A percentile compares a stretch with the other conserved stretches of the same genome.
These are phyloP conservation scores for Diplodia mutila DNA, from an alignment of 2,329 filamentous ascomycete species.

Conservation along the genomic window DNA sequence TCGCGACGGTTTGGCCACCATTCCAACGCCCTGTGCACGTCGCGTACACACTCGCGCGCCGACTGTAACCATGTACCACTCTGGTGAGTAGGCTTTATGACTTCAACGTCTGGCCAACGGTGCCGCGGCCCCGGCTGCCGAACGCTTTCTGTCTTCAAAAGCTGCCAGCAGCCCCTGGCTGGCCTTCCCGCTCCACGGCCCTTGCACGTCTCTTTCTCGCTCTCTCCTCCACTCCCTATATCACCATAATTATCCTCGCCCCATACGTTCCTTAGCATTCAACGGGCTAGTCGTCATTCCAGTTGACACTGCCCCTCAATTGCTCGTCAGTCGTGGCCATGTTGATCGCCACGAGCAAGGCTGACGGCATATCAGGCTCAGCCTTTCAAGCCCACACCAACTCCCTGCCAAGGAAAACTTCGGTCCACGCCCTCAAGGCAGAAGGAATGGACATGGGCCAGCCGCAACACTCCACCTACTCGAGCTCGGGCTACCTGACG, in stretches of 20 bases:
- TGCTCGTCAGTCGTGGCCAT: slow-evolving; percentile 20
- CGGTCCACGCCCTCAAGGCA: slow-evolving; percentile 24
- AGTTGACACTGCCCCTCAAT: slow-evolving; percentile 21
- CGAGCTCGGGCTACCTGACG: slow-evolving; percentile 34
- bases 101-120: slow-evolving; percentile 29
- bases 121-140: slow-evolving; percentile 25
- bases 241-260: slow-evolving; percentile 21
- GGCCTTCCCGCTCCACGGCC: neutral
- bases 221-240: slow-evolving; percentile 21
- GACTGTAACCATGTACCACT: slow-evolving; percentile 39
- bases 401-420: slow-evolving; percentile 4
- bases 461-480: slow-evolving; percentile 30
- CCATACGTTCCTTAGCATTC: slow-evolving; percentile 23
- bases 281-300: slow-evolving; percentile 22
- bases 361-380: slow-evolving; percentile 25
- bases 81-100: slow-evolving; percentile 37
- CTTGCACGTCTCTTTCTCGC: slow-evolving; percentile 26
- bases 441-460: slow-evolving; percentile 34
- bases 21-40: slow-evolving; percentile 42
- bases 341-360: slow-evolving; percentile 16
- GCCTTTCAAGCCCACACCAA: neutral
- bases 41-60: slow-evolving; percentile 39
- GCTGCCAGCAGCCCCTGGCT: slow-evolving; percentile 31
- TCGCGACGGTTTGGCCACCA: slow-evolving; percentile 33
- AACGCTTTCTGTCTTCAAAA: slow-evolving; percentile 38